phyloP scores from a whole-genome alignment of 164 flowering plant genomes.

The Buxus sempervirens region DNA sequence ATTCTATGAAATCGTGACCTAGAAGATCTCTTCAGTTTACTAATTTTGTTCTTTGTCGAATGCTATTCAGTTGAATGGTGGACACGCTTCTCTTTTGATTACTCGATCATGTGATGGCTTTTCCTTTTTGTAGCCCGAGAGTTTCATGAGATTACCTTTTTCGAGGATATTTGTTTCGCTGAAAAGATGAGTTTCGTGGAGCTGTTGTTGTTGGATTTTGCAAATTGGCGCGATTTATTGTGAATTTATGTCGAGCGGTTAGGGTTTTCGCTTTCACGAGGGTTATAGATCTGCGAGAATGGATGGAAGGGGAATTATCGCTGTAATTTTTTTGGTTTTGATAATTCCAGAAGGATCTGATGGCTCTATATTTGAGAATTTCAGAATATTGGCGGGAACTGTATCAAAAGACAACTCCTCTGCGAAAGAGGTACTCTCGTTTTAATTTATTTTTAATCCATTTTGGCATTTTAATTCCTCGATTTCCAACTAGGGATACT shows the following conservation, averaged over 20 bases:
- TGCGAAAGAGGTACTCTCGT: not conserved
- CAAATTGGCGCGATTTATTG: constrained; percentile 2
- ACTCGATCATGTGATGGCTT: no score
- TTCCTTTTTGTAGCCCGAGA: no score
- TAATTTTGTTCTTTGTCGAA: no score
- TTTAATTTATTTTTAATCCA: not conserved
- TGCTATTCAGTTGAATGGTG: no score
- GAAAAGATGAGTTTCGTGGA: not conserved
- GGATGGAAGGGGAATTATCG: constrained; percentile 9
- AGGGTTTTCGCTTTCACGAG: not conserved
- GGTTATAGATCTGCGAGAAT: constrained; percentile 10
- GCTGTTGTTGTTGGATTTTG: not conserved
- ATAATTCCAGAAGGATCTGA: no score
- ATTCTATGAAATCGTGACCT: no score
- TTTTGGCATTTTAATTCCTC: not conserved
- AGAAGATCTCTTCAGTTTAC: no score
- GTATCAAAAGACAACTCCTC: not conserved
- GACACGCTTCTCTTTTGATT: no score
- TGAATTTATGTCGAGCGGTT: constrained; percentile 1
- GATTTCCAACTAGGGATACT: not conserved
- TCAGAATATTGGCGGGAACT: constrained; percentile 4
- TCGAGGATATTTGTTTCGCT: no score
- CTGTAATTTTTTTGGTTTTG: not conserved
- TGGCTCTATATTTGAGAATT: not conserved
- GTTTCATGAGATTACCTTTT: no score